These are phyloP conservation scores for Zygoascus biomembranicola DNA, from an alignment of 805 yeast species.

Conservation along the genomic window DNA sequence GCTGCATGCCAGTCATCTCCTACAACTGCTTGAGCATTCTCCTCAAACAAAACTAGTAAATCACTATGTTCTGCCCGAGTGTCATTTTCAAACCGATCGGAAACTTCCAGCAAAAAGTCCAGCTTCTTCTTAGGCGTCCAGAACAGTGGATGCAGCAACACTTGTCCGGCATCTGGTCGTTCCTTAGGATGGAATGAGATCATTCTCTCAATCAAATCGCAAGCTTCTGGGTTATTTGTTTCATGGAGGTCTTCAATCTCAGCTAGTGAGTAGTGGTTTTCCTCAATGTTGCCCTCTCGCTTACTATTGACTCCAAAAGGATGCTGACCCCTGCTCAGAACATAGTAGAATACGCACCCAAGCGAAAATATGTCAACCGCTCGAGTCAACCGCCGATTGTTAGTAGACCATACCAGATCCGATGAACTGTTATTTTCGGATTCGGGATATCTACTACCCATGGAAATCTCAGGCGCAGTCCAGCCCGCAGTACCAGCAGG, in stretches of 20 bases:
- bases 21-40: constrained; percentile 36
- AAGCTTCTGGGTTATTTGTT: constrained; percentile 50
- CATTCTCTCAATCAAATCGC: constrained; percentile 67
- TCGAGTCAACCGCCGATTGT: constrained; percentile 29
- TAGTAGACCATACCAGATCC: constrained; percentile 3
- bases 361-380: constrained; percentile 90
- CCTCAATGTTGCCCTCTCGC: constrained; percentile 74
- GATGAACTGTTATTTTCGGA: neutral
- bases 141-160: constrained; percentile 80
- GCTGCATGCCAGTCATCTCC: constrained; percentile 68
- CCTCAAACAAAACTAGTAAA: constrained; percentile 48
- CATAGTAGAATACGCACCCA: constrained; percentile 90
- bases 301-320: constrained; percentile 92
- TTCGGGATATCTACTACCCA: constrained; percentile 11
- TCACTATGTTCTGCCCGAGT: constrained; percentile 70
- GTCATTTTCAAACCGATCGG: constrained; percentile 86
- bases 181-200: constrained; percentile 52
- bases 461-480: constrained; percentile 80
- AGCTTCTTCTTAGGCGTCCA: constrained; percentile 71
- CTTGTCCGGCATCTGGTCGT: constrained; percentile 63
- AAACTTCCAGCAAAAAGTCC: constrained; percentile 76
- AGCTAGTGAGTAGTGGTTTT: constrained; percentile 45
- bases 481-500: constrained; percentile 98
- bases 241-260: constrained; percentile 32
- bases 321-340: constrained; percentile 73